Percentiles rank a stretch among this genome's conserved stretches.
Conservation (phyloP, 495 filamentous ascomycete species). For the Cryomyces antarcticus region DNA sequence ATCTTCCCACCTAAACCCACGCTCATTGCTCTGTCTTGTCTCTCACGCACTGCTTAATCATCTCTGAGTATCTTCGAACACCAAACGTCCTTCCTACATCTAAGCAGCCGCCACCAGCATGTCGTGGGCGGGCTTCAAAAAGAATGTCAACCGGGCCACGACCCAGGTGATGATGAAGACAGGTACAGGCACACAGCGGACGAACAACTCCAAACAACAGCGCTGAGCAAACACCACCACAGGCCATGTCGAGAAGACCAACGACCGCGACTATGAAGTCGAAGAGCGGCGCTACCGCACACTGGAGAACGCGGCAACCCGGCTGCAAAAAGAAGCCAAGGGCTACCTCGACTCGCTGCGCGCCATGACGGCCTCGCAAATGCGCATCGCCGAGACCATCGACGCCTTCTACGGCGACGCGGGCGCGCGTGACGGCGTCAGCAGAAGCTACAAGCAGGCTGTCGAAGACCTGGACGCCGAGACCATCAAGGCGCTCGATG, state of each 20-base stretch:
- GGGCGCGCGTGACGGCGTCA: constrained; percentile 83
- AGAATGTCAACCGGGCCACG: constrained; percentile 93
- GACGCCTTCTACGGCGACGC: constrained; percentile 98
- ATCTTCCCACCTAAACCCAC: no score
- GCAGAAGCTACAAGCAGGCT: constrained; percentile 89
- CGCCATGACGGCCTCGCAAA: constrained; percentile 90
- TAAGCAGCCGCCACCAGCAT: constrained; percentile 22
- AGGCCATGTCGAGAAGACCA: constrained; percentile 95
- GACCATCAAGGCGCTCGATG: constrained; percentile 93
- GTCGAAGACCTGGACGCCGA: constrained; percentile 95
- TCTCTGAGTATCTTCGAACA: no score
- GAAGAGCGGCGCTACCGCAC: constrained; percentile 94
- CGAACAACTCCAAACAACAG: constrained; percentile 1
- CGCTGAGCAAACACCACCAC: background rate
- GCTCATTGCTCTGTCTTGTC: no score
- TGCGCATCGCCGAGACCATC: constrained; percentile 98
- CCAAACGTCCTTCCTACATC: no score
- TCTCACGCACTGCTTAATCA: no score
- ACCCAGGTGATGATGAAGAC: constrained; percentile 99
- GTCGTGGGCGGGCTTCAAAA: constrained; percentile 88
- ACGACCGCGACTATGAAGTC: constrained; percentile 95
- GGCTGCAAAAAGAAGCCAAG: constrained; percentile 91
- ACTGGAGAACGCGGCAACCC: constrained; percentile 81
- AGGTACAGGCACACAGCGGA: constrained; percentile 22
- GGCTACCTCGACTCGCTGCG: constrained; percentile 89